Percentiles rank a stretch among this genome's conserved stretches.
Evolutionary conservation across 768 basidiomycete species (phyloP).

Genomic region (Bullera alba): DNA sequence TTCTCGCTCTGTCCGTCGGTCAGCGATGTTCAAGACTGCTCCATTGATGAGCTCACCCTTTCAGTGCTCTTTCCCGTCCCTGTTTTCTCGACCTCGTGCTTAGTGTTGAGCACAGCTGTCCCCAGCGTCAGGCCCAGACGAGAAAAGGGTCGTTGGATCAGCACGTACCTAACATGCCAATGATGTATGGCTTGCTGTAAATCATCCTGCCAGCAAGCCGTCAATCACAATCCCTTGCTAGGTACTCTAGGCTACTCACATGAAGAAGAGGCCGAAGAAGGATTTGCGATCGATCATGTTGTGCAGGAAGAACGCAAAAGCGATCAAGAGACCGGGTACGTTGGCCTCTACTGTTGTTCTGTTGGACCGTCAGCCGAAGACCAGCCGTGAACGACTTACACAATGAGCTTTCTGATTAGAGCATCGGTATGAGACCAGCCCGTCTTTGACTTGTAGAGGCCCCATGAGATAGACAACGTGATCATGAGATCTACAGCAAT

Average conservation of each 20-base stretch:
- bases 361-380: neutral
- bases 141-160: no score
- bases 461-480: neutral
- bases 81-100: neutral
- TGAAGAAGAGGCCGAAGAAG: neutral
- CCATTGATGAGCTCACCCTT: no score
- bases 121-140: neutral
- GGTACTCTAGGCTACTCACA: no score
- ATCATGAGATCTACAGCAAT: neutral
- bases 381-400: neutral
- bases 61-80: neutral
- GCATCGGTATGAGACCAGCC: conserved; percentile 1
- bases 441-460: neutral
- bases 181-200: neutral
- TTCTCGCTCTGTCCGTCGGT: no score
- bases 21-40: no score
- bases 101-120: neutral
- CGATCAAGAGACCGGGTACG: neutral
- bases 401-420: neutral
- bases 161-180: neutral
- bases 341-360: neutral
- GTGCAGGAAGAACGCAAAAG: neutral
- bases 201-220: neutral
- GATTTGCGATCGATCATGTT: neutral
- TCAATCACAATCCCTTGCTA: neutral